Evolutionary conservation across 176 grass and related monocot genomes (phyloP).

Genomic region (Eleusine indica): DNA sequence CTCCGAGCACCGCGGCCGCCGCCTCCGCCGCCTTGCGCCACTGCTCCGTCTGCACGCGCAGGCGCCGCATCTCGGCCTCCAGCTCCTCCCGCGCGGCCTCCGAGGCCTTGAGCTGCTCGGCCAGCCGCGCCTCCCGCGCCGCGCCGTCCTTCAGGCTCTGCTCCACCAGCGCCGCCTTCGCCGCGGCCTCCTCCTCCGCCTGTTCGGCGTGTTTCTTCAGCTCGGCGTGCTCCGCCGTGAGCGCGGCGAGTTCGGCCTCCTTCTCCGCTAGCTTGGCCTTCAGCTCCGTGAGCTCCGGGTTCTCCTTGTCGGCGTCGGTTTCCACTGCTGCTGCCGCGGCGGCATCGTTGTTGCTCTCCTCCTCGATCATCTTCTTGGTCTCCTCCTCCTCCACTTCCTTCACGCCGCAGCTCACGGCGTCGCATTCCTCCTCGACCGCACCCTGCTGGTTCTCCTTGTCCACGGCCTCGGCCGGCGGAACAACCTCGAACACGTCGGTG

Average conservation of each 20-base stretch:
- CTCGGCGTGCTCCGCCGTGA: constrained; percentile 64
- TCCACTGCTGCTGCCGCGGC: not conserved
- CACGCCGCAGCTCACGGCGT: constrained; percentile 44
- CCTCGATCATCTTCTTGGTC: constrained; percentile 78
- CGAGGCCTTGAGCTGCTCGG: constrained; percentile 56
- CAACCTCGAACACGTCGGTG: constrained; percentile 78
- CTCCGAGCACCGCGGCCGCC: constrained; percentile 68
- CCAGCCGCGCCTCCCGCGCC: constrained; percentile 44
- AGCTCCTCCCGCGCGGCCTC: constrained; percentile 61
- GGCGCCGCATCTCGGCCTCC: constrained; percentile 73
- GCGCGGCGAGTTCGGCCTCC: constrained; percentile 52
- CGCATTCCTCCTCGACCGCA: constrained; percentile 1
- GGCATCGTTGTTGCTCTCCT: not conserved
- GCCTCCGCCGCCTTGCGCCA: constrained; percentile 95
- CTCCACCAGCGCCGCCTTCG: constrained; percentile 40
- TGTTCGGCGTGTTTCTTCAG: constrained; percentile 66
- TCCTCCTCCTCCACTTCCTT: constrained; percentile 48
- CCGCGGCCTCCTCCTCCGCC: constrained; percentile 37
- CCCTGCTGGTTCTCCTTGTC: constrained; percentile 55
- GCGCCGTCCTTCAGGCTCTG: constrained; percentile 46
- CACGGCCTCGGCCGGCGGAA: constrained; percentile 17
- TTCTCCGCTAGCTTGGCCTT: constrained; percentile 64
- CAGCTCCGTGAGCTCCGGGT: constrained; percentile 38
- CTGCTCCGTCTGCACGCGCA: constrained; percentile 88
- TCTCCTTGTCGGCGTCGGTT: constrained; percentile 29